Evolutionary conservation across 495 filamentous ascomycete species (phyloP), one percentile per base, ranked within the genome.

Genomic region (Stereocaulon alpinum): DNA sequence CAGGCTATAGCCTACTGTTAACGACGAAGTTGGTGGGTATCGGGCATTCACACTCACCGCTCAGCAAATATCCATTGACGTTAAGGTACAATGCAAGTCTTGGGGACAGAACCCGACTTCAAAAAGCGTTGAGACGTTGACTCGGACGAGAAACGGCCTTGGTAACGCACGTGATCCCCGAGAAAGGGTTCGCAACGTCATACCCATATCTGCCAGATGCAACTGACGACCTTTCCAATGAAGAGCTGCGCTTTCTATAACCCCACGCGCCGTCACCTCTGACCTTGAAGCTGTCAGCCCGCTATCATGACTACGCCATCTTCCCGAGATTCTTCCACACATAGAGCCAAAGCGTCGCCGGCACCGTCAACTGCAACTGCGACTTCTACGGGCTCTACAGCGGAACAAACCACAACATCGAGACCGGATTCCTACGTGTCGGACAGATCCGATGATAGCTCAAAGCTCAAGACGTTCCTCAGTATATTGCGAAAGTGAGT

Each of bases 401-500:
- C 57, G 58, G 65, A 66, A 53, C 61, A 73, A 34, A 71, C 79
- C 42, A 58, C 56, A 12, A 58, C 37, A 27, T 67, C 64, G 40
- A 61, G 64, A 24, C 60, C 61, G 12, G 49, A 61, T 30, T 55
- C 65, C 3, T 67, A 65, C 45, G 29, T 65, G n/a, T 67, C 65
- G 2, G 86, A 89, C 64, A 88, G 87, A 68, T 80, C 84, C 48
- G 88, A 89, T 73, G 89, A 95, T 54, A 83, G 81, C 55, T 89
- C 86, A 32, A 93, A 93, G 74, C 76, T 95, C 54, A 85, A 82
- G 70, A 91, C 86, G 0, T 91, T 95, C 64, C 73, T 95, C 41
- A 81, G 82, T 55, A 91, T 95, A 58, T 72, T 95, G 58, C 80
- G 85, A 68, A 91, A 86, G 86, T 91, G 78, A 71, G 82, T 69